These are phyloP conservation scores for Aegilops longissima DNA, from an alignment of 176 grass and related monocot genomes.

Conservation along the genomic window DNA sequence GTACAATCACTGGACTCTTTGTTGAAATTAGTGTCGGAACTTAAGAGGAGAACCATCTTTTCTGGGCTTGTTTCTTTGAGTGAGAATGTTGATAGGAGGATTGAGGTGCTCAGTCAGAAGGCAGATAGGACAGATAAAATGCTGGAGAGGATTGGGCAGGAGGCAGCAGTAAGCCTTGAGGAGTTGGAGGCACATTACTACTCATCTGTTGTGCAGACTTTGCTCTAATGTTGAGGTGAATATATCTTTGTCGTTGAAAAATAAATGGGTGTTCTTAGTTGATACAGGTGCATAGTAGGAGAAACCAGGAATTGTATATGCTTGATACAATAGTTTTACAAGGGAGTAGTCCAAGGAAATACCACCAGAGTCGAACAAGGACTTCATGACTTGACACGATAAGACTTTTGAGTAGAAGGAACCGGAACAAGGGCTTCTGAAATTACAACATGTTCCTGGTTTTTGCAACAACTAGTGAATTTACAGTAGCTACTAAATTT, in stretches of 20 bases:
- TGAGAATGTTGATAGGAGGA: slow-evolving; percentile 77
- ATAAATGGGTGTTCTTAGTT: not conserved
- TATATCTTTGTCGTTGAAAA: not conserved
- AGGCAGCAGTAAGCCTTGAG: slow-evolving; percentile 68
- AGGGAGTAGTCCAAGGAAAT: not conserved
- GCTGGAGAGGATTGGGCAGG: slow-evolving; percentile 71
- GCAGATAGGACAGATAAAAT: slow-evolving; percentile 71
- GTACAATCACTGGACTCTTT: slow-evolving; percentile 76
- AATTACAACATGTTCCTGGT: too few relatives aligned
- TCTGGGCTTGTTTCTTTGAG: slow-evolving; percentile 80
- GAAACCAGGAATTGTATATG: not conserved
- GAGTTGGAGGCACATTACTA: slow-evolving; percentile 92
- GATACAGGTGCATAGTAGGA: too few relatives aligned
- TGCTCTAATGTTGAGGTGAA: slow-evolving; percentile 30
- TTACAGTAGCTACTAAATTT: too few relatives aligned
- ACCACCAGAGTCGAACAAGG: not conserved
- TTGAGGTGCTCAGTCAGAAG: slow-evolving; percentile 58
- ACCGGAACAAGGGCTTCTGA: not conserved
- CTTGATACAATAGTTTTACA: not conserved
- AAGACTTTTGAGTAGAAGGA: not conserved
- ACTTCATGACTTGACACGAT: not conserved
- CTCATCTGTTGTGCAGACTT: slow-evolving; percentile 51
- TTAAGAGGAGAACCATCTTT: slow-evolving; percentile 89
- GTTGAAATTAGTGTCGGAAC: slow-evolving; percentile 74
- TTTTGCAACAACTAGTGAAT: too few relatives aligned